phyloP scores from a whole-genome alignment of 306 rosid genomes.

The Quillaja saponaria region DNA sequence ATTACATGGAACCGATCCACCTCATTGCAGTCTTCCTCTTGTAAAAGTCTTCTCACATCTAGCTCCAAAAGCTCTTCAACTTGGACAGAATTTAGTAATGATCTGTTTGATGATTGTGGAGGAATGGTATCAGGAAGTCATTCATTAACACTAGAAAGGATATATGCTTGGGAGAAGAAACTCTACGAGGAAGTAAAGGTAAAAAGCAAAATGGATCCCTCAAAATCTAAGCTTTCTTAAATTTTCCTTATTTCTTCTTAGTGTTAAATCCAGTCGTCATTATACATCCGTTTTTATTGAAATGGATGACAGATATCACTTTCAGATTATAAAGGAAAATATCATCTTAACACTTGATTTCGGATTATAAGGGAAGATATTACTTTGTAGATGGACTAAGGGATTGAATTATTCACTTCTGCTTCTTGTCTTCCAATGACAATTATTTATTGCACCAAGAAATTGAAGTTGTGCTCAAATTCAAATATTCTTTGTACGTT shows the following conservation, averaged over 20 bases:
- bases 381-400: too few relatives aligned
- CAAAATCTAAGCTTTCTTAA: neutral
- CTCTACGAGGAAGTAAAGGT: conserved; percentile 96
- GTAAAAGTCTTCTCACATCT: conserved; percentile 81
- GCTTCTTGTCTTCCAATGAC: too few relatives aligned
- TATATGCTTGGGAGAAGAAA: conserved; percentile 97
- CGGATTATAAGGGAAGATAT: too few relatives aligned
- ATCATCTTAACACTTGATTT: too few relatives aligned
- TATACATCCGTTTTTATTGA: too few relatives aligned
- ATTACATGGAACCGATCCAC: conserved; percentile 72
- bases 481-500: too few relatives aligned
- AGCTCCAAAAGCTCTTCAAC: conserved; percentile 55
- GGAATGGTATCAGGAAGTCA: conserved; percentile 97
- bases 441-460: too few relatives aligned
- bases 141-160: conserved; percentile 76
- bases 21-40: conserved; percentile 65
- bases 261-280: too few relatives aligned
- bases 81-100: conserved; percentile 80
- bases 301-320: too few relatives aligned
- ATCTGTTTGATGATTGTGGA: conserved; percentile 75
- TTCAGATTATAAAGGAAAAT: too few relatives aligned
- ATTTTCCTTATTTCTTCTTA: neutral
- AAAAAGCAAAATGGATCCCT: neutral
- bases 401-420: too few relatives aligned
- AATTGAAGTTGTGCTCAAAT: neutral